Conservation (phyloP, 495 filamentous ascomycete species). For the Acidiella bohemica region DNA sequence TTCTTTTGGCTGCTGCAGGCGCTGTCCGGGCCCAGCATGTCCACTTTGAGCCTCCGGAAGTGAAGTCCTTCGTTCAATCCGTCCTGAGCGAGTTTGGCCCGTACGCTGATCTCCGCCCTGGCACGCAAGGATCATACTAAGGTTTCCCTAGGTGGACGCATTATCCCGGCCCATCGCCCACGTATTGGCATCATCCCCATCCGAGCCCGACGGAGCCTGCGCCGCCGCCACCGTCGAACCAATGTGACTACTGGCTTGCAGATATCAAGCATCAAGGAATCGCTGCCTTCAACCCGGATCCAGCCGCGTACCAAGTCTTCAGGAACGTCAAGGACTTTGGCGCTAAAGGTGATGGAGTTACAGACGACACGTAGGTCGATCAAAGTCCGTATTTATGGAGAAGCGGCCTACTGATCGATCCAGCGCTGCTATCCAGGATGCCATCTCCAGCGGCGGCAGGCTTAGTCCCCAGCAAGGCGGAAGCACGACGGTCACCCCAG, state of each 20-base stretch:
- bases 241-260: constrained; percentile 23
- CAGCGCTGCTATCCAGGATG: constrained; percentile 37
- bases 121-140: not conserved
- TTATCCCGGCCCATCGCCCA: constrained; percentile 11
- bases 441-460: constrained; percentile 23
- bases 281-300: constrained; percentile 23
- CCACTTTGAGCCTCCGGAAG: constrained; percentile 12
- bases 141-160: constrained; percentile 2
- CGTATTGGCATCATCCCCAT: constrained; percentile 7
- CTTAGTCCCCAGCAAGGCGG: constrained; percentile 24
- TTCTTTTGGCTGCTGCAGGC: too few species aligned
- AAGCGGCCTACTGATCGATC: too few species aligned
- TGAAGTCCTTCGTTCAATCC: constrained; percentile 5
- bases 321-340: constrained; percentile 43
- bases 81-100: constrained; percentile 1
- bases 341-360: constrained; percentile 37
- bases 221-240: not conserved
- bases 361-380: constrained; percentile 42
- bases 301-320: constrained; percentile 38
- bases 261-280: constrained; percentile 28
- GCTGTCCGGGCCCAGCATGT: constrained; percentile 9
- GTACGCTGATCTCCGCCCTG: too few species aligned
- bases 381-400: too few species aligned
- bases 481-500: constrained; percentile 35
- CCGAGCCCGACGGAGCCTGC: constrained; percentile 5